These are phyloP conservation scores for Aspergillus bertholletiae DNA, from an alignment of 495 filamentous ascomycete species.

Conservation along the genomic window DNA sequence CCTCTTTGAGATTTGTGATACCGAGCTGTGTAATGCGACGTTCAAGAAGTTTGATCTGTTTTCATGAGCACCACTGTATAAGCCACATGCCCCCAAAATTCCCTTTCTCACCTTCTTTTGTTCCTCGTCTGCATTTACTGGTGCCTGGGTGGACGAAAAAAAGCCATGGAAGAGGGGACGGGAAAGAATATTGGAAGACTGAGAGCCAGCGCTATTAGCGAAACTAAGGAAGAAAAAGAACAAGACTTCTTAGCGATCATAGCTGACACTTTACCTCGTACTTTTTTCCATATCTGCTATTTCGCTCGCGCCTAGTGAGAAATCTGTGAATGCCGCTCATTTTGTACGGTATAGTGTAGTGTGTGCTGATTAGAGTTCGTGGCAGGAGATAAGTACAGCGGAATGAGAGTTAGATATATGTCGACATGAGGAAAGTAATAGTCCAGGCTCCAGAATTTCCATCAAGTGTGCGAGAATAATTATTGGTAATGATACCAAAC, in stretches of 20 bases:
- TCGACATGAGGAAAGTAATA: slow-evolving; percentile 30
- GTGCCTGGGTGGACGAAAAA: slow-evolving; percentile 25
- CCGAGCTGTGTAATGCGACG: slow-evolving; percentile 30
- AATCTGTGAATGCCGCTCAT: slow-evolving; percentile 66
- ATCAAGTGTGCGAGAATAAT: slow-evolving; percentile 14
- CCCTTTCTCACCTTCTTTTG: slow-evolving; percentile 35
- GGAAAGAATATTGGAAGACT: slow-evolving; percentile 24
- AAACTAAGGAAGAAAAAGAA: neutral
- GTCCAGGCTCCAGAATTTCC: slow-evolving; percentile 31
- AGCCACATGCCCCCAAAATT: neutral
- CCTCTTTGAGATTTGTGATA: slow-evolving; percentile 31
- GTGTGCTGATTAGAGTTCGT: neutral
- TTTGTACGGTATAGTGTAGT: slow-evolving; percentile 5
- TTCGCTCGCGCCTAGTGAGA: slow-evolving; percentile 71
- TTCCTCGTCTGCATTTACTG: slow-evolving; percentile 24
- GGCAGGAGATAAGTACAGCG: neutral
- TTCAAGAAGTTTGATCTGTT: slow-evolving; percentile 36
- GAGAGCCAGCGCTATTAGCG: slow-evolving; percentile 14
- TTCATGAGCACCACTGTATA: neutral
- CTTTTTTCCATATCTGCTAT: slow-evolving; percentile 45
- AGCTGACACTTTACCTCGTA: slow-evolving; percentile 38
- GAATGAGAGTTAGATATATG: slow-evolving; percentile 3
- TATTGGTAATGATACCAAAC: slow-evolving; percentile 2
- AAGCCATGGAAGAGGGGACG: slow-evolving; percentile 31
- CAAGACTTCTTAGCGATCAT: neutral